A percentile compares a stretch with the other conserved stretches of the same genome.
These are phyloP conservation scores for Pichia phayaonensis DNA, from an alignment of 805 yeast genomes.

Conservation along the genomic window DNA sequence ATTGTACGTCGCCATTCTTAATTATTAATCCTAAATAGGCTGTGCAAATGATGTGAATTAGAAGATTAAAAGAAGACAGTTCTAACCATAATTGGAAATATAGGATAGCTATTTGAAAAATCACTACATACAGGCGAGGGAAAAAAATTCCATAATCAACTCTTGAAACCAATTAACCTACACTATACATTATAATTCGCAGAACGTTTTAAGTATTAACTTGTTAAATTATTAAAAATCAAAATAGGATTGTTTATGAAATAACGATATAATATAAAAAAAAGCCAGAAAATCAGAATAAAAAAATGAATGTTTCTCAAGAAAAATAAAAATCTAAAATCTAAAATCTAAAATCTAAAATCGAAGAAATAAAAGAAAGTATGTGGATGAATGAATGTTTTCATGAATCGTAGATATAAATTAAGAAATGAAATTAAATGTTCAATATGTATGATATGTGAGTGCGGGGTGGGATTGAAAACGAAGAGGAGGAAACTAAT, in stretches of 20 bases:
- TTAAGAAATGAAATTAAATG: background rate
- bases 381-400: background rate
- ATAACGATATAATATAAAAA: background rate
- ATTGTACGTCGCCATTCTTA: slow-evolving; percentile 41
- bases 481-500: background rate
- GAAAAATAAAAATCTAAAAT: too few species aligned
- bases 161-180: too few species aligned
- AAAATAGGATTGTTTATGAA: background rate
- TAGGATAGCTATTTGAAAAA: background rate
- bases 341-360: too few species aligned
- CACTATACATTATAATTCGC: background rate
- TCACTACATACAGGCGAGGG: background rate
- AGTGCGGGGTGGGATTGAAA: background rate
- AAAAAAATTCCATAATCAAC: background rate
- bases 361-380: background rate
- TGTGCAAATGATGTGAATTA: background rate
- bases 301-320: background rate
- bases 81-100: too few species aligned
- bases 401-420: background rate
- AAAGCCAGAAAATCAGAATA: background rate
- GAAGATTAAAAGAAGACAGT: background rate
- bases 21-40: background rate
- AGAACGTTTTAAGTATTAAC: background rate
- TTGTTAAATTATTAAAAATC: background rate
- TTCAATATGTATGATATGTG: background rate